These are phyloP conservation scores for Skeletonema costatum DNA, from an alignment of 108 stramenopile species.

Conservation along the genomic window DNA sequence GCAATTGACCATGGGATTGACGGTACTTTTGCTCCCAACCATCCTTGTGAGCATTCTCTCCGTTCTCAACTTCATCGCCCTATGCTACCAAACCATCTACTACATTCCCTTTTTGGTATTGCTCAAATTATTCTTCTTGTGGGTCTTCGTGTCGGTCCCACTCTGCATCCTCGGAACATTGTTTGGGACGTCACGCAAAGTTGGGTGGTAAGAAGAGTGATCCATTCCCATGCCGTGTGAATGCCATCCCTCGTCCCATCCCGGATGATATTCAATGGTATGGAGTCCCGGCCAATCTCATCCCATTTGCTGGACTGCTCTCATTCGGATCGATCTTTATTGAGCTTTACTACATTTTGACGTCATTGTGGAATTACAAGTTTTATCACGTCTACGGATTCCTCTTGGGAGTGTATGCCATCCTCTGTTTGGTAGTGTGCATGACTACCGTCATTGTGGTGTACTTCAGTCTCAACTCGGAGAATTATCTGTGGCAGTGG, in stretches of 20 bases:
- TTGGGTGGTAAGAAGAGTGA: slow-evolving; percentile 46
- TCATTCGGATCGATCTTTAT: slow-evolving; percentile 98
- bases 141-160: slow-evolving; percentile 94
- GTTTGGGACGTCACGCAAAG: slow-evolving; percentile 88
- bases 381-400: slow-evolving; percentile 99
- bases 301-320: slow-evolving; percentile 89
- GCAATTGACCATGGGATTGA: slow-evolving; percentile 92
- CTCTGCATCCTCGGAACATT: slow-evolving; percentile 93
- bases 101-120: slow-evolving; percentile 89
- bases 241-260: slow-evolving; percentile 95
- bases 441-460: slow-evolving; percentile 97
- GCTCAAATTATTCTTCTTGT: slow-evolving; percentile 91
- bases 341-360: slow-evolving; percentile 96
- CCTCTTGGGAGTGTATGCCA: slow-evolving; percentile 93
- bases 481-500: slow-evolving; percentile 99
- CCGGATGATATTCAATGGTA: slow-evolving; percentile 95
- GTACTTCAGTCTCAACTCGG: slow-evolving; percentile 95
- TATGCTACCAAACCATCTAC: slow-evolving; percentile 91
- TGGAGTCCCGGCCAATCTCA: slow-evolving; percentile 85
- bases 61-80: slow-evolving; percentile 81
- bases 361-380: slow-evolving; percentile 96
- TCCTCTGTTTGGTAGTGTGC: slow-evolving; percentile 93
- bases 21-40: slow-evolving; percentile 88
- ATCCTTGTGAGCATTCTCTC: slow-evolving; percentile 66
- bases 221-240: slow-evolving; percentile 96